A percentile compares a stretch with the other conserved stretches of the same genome.
phyloP scores from a whole-genome alignment of 2,329 filamentous ascomycete genomes.

The Truncatella angustata region DNA sequence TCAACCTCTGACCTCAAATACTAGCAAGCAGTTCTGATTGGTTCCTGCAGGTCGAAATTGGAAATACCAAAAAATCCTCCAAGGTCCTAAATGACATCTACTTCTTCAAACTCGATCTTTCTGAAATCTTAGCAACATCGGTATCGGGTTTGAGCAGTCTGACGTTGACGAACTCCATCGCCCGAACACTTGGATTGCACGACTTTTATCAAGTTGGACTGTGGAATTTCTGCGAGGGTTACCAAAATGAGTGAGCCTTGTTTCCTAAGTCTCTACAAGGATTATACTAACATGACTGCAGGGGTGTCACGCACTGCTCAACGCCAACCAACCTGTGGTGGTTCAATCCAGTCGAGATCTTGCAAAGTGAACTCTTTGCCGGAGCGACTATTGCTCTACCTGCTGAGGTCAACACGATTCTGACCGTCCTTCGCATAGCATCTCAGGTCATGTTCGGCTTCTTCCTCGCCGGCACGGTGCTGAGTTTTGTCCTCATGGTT shows the following conservation, averaged over 20 bases:
- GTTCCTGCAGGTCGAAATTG: conserved; percentile 57
- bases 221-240: conserved; percentile 92
- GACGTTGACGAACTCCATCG: conserved; percentile 78
- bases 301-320: conserved; percentile 76
- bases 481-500: conserved; percentile 73
- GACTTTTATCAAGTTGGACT: conserved; percentile 93
- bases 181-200: conserved; percentile 80
- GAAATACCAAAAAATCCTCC: conserved; percentile 65
- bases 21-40: conserved; percentile 11
- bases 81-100: conserved; percentile 67
- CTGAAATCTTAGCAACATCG: conserved; percentile 73
- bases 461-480: conserved; percentile 69
- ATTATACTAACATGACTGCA: conserved; percentile 43
- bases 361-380: conserved; percentile 75
- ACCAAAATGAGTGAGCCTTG: conserved; percentile 55
- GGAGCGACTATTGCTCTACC: conserved; percentile 84
- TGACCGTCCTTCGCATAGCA: conserved; percentile 70
- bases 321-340: conserved; percentile 70
- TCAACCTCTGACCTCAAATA: neutral
- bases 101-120: conserved; percentile 81
- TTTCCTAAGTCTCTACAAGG: conserved; percentile 32
- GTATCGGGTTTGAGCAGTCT: conserved; percentile 63
- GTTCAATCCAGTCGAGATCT: conserved; percentile 86
- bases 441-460: conserved; percentile 88
- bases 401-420: conserved; percentile 67